Evolutionary conservation across 345 rosid species (phyloP).

Genomic region (Gossypium thurberi): DNA sequence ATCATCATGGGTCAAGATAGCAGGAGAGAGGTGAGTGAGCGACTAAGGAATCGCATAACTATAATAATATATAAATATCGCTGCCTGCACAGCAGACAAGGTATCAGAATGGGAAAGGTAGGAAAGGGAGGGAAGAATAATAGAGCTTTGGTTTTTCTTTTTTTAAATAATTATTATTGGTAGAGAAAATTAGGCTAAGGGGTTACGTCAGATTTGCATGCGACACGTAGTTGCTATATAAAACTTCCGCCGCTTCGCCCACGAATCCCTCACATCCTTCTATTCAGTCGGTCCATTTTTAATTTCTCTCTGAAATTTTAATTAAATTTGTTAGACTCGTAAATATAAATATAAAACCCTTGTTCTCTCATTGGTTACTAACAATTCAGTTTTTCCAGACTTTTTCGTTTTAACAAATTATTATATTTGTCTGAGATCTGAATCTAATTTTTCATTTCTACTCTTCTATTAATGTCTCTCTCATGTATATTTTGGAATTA

Average conservation of each 20-base stretch:
- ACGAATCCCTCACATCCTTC: constrained; percentile 13
- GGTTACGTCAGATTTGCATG: constrained; percentile 23
- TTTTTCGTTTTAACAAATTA: background rate
- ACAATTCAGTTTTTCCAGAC: background rate
- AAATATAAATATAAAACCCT: background rate
- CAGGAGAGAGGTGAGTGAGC: background rate
- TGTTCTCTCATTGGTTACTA: background rate
- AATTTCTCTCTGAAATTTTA: background rate
- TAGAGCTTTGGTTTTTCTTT: background rate
- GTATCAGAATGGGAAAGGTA: constrained; percentile 11
- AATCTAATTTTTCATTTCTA: background rate
- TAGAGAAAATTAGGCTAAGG: background rate
- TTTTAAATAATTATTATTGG: constrained; percentile 13
- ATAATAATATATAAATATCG: background rate
- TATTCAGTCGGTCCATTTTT: constrained; percentile 5
- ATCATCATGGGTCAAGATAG: background rate
- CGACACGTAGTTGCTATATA: constrained; percentile 15
- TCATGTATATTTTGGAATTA: background rate
- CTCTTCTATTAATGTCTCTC: background rate
- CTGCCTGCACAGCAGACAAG: background rate
- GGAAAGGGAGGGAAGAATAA: background rate
- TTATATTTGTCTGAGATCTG: background rate
- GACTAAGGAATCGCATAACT: background rate
- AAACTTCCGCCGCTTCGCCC: constrained; percentile 22
- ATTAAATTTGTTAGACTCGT: background rate